Conservation (phyloP, 306 rosid species). For the Lathyrus aphaca region DNA sequence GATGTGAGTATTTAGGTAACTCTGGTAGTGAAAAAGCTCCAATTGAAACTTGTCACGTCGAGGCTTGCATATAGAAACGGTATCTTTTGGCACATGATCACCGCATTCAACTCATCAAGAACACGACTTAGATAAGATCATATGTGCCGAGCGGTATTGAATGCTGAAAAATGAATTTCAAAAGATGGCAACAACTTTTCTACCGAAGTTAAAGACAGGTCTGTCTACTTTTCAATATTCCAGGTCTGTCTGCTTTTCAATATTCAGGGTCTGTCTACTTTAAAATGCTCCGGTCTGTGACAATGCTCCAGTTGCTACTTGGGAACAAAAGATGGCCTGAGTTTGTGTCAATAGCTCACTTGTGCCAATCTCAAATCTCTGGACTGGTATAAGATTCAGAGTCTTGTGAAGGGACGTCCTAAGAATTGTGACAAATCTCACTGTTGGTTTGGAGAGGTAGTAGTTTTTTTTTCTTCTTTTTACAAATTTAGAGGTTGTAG, state of each 20-base stretch:
- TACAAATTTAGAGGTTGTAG: background rate
- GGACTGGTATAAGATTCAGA: constrained; percentile 27
- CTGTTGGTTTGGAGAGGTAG: constrained; percentile 25
- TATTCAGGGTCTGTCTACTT: background rate
- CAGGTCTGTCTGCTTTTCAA: background rate
- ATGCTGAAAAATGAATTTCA: constrained; percentile 8
- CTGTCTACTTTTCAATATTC: background rate
- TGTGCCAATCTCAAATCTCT: background rate
- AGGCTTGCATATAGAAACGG: constrained; percentile 13
- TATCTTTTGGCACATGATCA: constrained; percentile 16
- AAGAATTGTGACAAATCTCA: constrained; percentile 1
- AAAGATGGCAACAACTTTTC: constrained; percentile 23
- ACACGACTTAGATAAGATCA: constrained; percentile 16
- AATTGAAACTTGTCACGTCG: constrained; percentile 22
- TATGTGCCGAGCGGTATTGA: constrained; percentile 10
- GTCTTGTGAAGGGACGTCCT: constrained; percentile 5
- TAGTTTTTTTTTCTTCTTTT: background rate
- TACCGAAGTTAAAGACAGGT: constrained; percentile 19
- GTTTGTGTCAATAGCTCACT: background rate
- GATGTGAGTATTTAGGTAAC: constrained; percentile 29
- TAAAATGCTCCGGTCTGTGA: background rate
- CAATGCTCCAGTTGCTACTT: constrained; percentile 19
- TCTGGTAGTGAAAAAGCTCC: constrained; percentile 37
- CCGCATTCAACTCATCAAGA: constrained; percentile 27
- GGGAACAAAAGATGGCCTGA: constrained; percentile 27